Percentiles rank a stretch among this genome's conserved stretches.
These are phyloP conservation scores for Hibiscus trionum DNA, from an alignment of 345 rosid species.

Conservation along the genomic window DNA sequence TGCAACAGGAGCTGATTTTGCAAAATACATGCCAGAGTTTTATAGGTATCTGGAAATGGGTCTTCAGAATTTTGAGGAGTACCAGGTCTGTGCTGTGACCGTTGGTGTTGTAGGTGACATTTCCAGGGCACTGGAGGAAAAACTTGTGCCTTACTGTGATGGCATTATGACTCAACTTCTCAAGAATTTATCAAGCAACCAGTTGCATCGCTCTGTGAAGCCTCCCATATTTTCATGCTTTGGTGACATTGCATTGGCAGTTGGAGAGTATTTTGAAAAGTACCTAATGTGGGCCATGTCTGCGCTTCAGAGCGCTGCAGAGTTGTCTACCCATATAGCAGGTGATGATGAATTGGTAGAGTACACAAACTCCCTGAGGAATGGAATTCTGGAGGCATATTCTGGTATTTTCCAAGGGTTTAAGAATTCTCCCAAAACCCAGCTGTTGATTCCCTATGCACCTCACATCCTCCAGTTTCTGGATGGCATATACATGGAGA, in stretches of 20 bases:
- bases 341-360: conserved; percentile 67
- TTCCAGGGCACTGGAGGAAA: conserved; percentile 63
- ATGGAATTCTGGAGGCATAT: conserved; percentile 74
- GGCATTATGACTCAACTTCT: conserved; percentile 82
- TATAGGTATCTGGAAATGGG: conserved; percentile 70
- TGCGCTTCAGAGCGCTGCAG: conserved; percentile 71
- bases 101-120: conserved; percentile 73
- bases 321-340: conserved; percentile 50
- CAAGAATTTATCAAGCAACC: conserved; percentile 71
- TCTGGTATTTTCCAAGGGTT: conserved; percentile 76
- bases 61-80: conserved; percentile 50
- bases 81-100: conserved; percentile 44
- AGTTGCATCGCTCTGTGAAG: conserved; percentile 68
- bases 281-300: conserved; percentile 66
- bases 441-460: conserved; percentile 62
- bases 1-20: conserved; percentile 56
- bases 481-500: conserved; percentile 73
- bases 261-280: conserved; percentile 65
- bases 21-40: conserved; percentile 68
- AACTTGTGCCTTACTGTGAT: conserved; percentile 57
- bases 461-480: conserved; percentile 65
- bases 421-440: conserved; percentile 62
- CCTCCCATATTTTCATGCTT: conserved; percentile 72
- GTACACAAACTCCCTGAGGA: conserved; percentile 67
- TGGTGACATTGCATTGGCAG: conserved; percentile 71